Percentiles rank a stretch among this genome's conserved stretches.
phyloP scores from a whole-genome alignment of 352 stramenopile species.

The Lagenidium sp. region DNA sequence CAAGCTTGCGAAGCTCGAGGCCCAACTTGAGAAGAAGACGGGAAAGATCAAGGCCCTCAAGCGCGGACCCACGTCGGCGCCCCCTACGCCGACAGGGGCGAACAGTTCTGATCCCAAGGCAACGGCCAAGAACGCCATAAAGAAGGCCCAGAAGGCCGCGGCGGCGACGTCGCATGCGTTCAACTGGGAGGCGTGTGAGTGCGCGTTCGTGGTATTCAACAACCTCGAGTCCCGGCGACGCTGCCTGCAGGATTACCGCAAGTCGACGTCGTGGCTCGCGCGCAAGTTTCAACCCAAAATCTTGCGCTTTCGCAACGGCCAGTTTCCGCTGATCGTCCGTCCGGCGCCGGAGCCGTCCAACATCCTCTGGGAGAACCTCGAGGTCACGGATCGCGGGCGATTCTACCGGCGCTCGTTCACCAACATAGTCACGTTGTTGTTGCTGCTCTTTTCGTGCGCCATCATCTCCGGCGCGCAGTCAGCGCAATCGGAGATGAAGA shows the following conservation, averaged over 20 bases:
- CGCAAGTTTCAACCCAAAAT: conserved; percentile 38
- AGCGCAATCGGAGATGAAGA: conserved; percentile 56
- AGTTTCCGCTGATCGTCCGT: conserved; percentile 33
- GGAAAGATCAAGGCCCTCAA: conserved; percentile 63
- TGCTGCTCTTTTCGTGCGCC: conserved; percentile 54
- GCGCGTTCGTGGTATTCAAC: conserved; percentile 86
- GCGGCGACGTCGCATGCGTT: conserved; percentile 21
- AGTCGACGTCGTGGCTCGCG: conserved; percentile 29
- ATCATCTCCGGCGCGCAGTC: conserved; percentile 78
- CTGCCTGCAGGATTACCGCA: conserved; percentile 72
- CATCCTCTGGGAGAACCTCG: conserved; percentile 85
- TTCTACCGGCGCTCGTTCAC: conserved; percentile 58
- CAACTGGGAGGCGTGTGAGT: conserved; percentile 53
- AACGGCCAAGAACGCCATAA: conserved; percentile 13
- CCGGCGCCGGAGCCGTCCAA: conserved; percentile 73
- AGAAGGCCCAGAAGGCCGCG: conserved; percentile 12
- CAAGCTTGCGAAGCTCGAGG: conserved; percentile 18
- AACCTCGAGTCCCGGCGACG: conserved; percentile 68
- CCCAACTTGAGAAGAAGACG: conserved; percentile 23
- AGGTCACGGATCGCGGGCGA: conserved; percentile 48
- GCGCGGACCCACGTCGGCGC: conserved; percentile 8
- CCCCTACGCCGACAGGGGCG: not conserved
- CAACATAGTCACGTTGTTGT: conserved; percentile 60
- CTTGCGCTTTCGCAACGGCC: conserved; percentile 48
- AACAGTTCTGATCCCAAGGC: conserved; percentile 15